Percentiles rank a stretch among this genome's conserved stretches.
Conservation (phyloP, 78 protist species). For the Guillardia theta region DNA sequence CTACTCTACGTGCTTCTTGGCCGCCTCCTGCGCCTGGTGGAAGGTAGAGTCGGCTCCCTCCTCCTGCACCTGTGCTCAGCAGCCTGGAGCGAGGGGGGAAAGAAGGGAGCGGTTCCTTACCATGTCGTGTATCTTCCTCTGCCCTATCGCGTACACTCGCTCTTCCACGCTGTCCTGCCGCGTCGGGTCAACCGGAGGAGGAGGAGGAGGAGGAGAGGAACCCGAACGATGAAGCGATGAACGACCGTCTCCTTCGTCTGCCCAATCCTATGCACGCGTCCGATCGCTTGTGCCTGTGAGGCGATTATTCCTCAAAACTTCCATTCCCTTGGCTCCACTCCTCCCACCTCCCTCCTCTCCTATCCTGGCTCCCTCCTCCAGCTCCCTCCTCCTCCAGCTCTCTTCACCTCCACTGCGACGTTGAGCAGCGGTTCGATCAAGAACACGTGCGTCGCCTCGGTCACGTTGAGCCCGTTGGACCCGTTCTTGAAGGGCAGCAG, state of each 20-base stretch:
- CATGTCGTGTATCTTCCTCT: too few relatives aligned
- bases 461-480: slow-evolving; percentile 5
- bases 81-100: too few relatives aligned
- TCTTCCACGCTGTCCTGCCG: too few relatives aligned
- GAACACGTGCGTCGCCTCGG: slow-evolving; percentile 43
- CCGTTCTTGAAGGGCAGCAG: slow-evolving; percentile 17
- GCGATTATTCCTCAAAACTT: neutral
- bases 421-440: slow-evolving; percentile 7
- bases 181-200: too few relatives aligned
- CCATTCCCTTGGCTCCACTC: neutral
- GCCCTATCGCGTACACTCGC: too few relatives aligned
- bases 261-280: slow-evolving; percentile 31
- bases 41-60: too few relatives aligned
- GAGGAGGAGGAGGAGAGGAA: too few relatives aligned
- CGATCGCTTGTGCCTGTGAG: neutral
- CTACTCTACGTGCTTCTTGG: too few relatives aligned
- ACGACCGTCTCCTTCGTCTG: neutral
- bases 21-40: too few relatives aligned
- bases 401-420: neutral
- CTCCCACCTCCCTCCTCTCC: neutral
- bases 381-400: neutral
- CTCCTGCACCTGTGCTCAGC: neutral
- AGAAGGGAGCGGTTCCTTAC: too few relatives aligned
- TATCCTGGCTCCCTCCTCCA: neutral
- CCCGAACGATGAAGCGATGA: neutral